Evolutionary conservation across 805 yeast species (phyloP).

Genomic region (Zygoascus tannicola): DNA sequence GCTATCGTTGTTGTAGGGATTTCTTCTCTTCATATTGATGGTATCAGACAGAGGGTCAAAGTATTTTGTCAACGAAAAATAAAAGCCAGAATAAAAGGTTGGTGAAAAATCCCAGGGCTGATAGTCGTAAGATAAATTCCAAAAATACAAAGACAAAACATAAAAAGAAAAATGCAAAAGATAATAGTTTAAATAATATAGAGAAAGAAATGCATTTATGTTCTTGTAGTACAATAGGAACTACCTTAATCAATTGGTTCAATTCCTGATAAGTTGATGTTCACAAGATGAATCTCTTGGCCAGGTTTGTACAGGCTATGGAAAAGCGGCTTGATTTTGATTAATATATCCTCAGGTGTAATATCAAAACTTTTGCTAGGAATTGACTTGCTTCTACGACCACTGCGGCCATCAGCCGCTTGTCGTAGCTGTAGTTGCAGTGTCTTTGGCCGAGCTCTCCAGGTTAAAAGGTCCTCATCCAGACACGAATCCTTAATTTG

Average conservation of each 20-base stretch:
- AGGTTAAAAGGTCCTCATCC: slow-evolving; percentile 4
- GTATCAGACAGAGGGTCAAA: no score
- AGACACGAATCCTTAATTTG: background rate
- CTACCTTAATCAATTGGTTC: background rate
- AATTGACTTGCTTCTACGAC: background rate
- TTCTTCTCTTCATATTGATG: background rate
- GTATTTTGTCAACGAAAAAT: no score
- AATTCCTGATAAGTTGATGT: background rate
- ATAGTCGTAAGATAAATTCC: no score
- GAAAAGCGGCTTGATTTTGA: background rate
- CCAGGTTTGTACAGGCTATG: background rate
- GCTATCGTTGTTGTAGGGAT: background rate
- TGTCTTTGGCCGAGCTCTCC: slow-evolving; percentile 19
- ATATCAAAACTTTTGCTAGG: background rate
- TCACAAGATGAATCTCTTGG: background rate
- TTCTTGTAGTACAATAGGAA: no score
- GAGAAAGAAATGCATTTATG: no score
- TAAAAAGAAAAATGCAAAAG: no score
- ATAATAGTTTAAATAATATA: no score
- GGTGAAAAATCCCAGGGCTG: no score
- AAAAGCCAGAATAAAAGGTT: no score
- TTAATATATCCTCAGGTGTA: no score
- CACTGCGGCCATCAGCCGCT: background rate
- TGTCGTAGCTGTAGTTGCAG: slow-evolving; percentile 11
- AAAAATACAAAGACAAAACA: no score